Conservation (phyloP, 2,329 filamentous ascomycete species). For the Fusarium pseudograminearum region DNA sequence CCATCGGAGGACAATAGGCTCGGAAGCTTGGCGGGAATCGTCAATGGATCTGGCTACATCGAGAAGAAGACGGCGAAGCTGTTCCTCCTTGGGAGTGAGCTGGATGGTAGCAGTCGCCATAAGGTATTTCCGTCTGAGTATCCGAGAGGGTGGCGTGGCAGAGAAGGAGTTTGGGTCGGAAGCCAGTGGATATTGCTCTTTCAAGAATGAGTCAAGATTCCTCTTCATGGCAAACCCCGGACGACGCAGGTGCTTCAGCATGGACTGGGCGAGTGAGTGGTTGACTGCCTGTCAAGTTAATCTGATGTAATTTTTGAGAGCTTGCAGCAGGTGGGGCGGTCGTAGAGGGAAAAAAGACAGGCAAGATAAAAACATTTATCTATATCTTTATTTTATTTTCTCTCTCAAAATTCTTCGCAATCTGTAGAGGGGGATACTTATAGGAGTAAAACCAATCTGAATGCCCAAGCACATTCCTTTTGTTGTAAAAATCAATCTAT, state of each 20-base stretch:
- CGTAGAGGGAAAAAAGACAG: neutral
- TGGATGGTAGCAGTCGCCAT: constrained; percentile 52
- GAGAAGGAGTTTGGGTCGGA: constrained; percentile 5
- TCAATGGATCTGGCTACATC: constrained; percentile 79
- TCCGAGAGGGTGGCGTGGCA: neutral
- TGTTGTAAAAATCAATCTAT: no score
- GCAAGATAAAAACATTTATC: no score
- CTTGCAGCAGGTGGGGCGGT: constrained; percentile 9
- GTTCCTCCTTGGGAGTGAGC: constrained; percentile 77
- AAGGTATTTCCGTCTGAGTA: constrained; percentile 4
- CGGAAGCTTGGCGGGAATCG: constrained; percentile 57
- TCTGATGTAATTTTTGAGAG: neutral
- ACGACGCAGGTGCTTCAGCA: constrained; percentile 43
- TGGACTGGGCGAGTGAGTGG: constrained; percentile 11
- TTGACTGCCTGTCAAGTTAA: neutral
- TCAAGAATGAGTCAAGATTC: constrained; percentile 49
- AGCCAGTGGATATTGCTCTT: constrained; percentile 29
- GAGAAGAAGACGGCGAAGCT: constrained; percentile 80
- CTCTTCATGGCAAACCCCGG: constrained; percentile 52
- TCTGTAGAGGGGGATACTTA: neutral
- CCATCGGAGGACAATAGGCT: constrained; percentile 77
- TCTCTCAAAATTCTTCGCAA: neutral
- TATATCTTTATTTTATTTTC: neutral
- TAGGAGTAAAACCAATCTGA: neutral
- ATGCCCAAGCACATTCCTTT: no score